phyloP scores from a whole-genome alignment of 768 basidiomycete genomes.

The Amanita subjunquillea region DNA sequence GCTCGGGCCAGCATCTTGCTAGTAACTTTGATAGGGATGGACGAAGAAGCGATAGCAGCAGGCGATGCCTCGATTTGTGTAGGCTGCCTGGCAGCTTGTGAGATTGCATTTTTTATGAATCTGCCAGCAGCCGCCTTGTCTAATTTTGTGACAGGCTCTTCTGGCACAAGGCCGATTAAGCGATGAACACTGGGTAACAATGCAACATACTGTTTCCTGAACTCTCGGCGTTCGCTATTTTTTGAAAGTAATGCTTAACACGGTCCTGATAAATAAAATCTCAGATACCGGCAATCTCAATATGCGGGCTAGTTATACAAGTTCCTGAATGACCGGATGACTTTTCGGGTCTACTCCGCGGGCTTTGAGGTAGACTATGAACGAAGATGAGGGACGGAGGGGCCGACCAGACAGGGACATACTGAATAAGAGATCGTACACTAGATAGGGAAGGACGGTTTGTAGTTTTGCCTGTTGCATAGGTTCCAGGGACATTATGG shows the following conservation, averaged over 20 bases:
- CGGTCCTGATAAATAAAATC: conserved; percentile 40
- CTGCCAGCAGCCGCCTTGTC: conserved; percentile 75
- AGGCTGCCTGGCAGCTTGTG: conserved; percentile 35
- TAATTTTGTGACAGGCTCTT: conserved; percentile 32
- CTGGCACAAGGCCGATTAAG: conserved; percentile 15
- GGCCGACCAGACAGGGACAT: conserved; percentile 14
- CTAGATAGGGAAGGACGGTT: conserved; percentile 67
- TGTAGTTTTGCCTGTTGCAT: conserved; percentile 80
- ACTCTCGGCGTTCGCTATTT: conserved; percentile 68
- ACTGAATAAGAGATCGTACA: conserved; percentile 86
- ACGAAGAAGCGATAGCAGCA: conserved; percentile 4
- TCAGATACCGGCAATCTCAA: neutral
- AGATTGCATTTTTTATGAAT: conserved; percentile 79
- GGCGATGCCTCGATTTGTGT: neutral
- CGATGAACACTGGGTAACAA: neutral
- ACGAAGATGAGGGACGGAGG: conserved; percentile 2
- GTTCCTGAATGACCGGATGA: conserved; percentile 68
- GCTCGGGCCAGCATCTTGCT: conserved; percentile 66
- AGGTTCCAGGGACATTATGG: conserved; percentile 50
- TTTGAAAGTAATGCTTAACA: conserved; percentile 73
- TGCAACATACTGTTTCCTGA: conserved; percentile 40
- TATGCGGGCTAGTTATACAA: conserved; percentile 27
- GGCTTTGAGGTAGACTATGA: conserved; percentile 70
- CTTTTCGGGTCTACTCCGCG: conserved; percentile 71
- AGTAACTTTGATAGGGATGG: conserved; percentile 48